Conservation (phyloP, 169 alveolate genomes). For the Cryptosporidium xiaoi region DNA sequence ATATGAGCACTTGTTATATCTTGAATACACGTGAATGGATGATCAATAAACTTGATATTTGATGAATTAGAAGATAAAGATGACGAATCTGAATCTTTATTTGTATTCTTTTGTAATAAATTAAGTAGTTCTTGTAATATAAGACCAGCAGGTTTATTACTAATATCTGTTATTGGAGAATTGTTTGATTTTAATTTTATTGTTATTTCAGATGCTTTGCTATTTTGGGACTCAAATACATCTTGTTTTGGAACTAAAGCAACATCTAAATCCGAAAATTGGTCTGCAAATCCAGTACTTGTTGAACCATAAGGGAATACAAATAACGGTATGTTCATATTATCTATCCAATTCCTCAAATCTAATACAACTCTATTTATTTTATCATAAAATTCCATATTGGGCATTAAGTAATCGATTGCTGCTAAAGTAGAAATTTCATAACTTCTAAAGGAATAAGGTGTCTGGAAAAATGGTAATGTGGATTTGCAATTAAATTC, state of each 20-base stretch:
- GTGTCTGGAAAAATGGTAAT: slow-evolving; percentile 30
- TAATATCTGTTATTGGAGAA: slow-evolving; percentile 44
- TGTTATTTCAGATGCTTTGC: neutral
- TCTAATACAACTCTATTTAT: slow-evolving; percentile 35
- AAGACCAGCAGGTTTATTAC: slow-evolving; percentile 48
- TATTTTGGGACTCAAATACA: slow-evolving; percentile 3
- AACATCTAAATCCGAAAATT: slow-evolving; percentile 61
- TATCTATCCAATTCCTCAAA: slow-evolving; percentile 42
- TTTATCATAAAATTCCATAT: slow-evolving; percentile 19
- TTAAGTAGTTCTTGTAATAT: slow-evolving; percentile 49
- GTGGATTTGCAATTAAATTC: too few relatives aligned
- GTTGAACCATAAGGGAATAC: slow-evolving; percentile 73
- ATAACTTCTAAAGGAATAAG: slow-evolving; percentile 56
- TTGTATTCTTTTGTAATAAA: slow-evolving; percentile 16
- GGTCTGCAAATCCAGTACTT: slow-evolving; percentile 73
- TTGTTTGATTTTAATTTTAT: slow-evolving; percentile 1
- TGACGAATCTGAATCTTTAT: slow-evolving; percentile 8
- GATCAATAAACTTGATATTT: neutral
- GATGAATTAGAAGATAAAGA: neutral
- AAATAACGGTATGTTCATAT: slow-evolving; percentile 35
- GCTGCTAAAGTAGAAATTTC: slow-evolving; percentile 48
- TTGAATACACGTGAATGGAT: slow-evolving; percentile 56
- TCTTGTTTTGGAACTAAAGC: slow-evolving; percentile 54
- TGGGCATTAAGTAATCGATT: slow-evolving; percentile 55
- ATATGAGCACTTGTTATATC: slow-evolving; percentile 74